phyloP scores from a whole-genome alignment of 495 filamentous ascomycete genomes.

The Aspergillus haitiensis region DNA sequence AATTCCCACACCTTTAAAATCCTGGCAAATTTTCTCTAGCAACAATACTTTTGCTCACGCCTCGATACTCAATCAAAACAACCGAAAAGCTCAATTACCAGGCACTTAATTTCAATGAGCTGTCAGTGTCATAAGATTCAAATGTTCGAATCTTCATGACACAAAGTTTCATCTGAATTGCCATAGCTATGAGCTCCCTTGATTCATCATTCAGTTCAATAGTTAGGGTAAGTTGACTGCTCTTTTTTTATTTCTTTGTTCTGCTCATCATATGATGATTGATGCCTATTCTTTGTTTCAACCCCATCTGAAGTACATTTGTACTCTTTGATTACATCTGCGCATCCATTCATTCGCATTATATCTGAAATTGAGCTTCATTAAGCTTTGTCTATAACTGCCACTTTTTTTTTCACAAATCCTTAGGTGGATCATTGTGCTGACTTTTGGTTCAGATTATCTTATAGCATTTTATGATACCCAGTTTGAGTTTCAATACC shows the following conservation, averaged over 20 bases:
- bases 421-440: neutral
- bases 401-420: too few species aligned
- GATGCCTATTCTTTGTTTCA: conserved; percentile 46
- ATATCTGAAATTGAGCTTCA: conserved; percentile 25
- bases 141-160: neutral
- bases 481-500: too few species aligned
- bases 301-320: conserved; percentile 40
- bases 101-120: neutral
- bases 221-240: conserved; percentile 15
- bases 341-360: conserved; percentile 17
- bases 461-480: too few species aligned
- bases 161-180: too few species aligned
- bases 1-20: conserved; percentile 23
- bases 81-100: neutral
- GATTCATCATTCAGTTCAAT: neutral
- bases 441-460: neutral
- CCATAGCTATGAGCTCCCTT: neutral
- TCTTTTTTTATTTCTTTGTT: conserved; percentile 1
- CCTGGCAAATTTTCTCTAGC: conserved; percentile 12
- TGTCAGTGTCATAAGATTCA: neutral
- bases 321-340: conserved; percentile 32
- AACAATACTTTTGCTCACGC: conserved; percentile 7
- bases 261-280: conserved; percentile 32
- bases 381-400: neutral
- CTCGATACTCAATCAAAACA: neutral